These are phyloP conservation scores for Ustilago nuda DNA, from an alignment of 1,284 basidiomycete genomes.

Conservation along the genomic window DNA sequence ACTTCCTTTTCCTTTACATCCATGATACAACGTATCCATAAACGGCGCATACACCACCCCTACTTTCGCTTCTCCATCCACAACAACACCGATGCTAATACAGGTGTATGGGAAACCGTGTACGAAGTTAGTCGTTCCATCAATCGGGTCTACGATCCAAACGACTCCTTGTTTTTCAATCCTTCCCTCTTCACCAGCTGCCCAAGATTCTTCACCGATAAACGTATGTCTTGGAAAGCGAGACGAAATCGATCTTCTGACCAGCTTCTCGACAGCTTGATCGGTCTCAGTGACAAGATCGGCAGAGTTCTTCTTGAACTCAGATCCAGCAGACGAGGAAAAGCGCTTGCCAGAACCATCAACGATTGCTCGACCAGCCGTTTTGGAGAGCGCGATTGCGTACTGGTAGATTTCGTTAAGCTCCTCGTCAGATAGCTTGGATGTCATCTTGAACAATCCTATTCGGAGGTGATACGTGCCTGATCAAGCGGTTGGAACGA, in stretches of 20 bases:
- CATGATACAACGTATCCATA: conserved; percentile 82
- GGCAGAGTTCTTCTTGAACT: conserved; percentile 66
- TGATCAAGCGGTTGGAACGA: too few species aligned
- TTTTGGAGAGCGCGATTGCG: conserved; percentile 77
- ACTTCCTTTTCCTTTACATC: conserved; percentile 81
- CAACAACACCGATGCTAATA: conserved; percentile 90
- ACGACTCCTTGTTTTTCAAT: conserved; percentile 84
- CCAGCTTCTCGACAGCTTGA: conserved; percentile 87
- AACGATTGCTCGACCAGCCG: conserved; percentile 72
- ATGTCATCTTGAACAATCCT: conserved; percentile 4
- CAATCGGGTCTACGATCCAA: conserved; percentile 87
- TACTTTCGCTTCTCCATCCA: conserved; percentile 81
- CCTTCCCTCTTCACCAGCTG: conserved; percentile 77
- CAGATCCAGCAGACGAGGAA: conserved; percentile 34
- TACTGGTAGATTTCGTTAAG: conserved; percentile 74
- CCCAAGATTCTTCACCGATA: conserved; percentile 89
- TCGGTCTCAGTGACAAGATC: conserved; percentile 94
- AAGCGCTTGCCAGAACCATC: conserved; percentile 71
- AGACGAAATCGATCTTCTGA: conserved; percentile 77
- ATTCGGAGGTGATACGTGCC: too few species aligned
- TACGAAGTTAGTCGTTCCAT: conserved; percentile 94
- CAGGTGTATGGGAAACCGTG: conserved; percentile 81
- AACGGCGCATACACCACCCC: conserved; percentile 81
- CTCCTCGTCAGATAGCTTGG: conserved; percentile 17
- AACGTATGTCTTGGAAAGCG: conserved; percentile 84